Evolutionary conservation across 345 rosid species (phyloP), one percentile per base, ranked within the genome.

Genomic region (Bruguiera gymnorhiza): DNA sequence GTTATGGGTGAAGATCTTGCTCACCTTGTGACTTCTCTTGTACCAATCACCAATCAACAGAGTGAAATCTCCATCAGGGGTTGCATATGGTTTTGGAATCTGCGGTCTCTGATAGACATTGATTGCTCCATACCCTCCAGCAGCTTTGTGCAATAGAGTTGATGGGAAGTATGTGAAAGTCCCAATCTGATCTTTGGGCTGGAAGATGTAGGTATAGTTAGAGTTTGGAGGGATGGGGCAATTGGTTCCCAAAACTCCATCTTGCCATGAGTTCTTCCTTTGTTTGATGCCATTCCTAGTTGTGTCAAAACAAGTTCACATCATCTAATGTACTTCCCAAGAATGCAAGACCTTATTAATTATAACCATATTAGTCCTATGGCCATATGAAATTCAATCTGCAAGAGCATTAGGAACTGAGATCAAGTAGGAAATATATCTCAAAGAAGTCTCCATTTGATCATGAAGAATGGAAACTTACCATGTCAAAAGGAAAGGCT

Each of bases 401-500:
- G 24, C 29, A 21, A 56, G 24, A 24, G 3, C 2, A 56, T 21
- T 6, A 24, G 31, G 29, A 56, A 56, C 10, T 8, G 9, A 9
- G 4, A 8, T 55, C 15, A n/a, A 11, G 16, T 11, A 39, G 16
- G 48, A 39, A 39, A 3, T 11, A 2, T 34, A 34, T 34, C 37
- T 34, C 37, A 7, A 34, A 34, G 58, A 21, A 54, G 4, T 54
- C 11, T 54, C 58, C 24, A 20, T n/a, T 1, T 19, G 9, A 53
- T 24, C 24, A 6, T 53, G 23, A n/a, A 54, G 11, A n/a, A 54
- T n/a, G 24, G 26, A 54, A 7, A 73, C 75, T 69, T 71, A 91
- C 98, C 99, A 89, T 55, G 99, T 95, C 68, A 95, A 78, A 73
- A 95, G 97, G 76, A 94, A 87, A 73, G 99, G 99, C 78, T 89